Evolutionary conservation across 148 eudicot species (phyloP).

Genomic region (Spergularia marina): DNA sequence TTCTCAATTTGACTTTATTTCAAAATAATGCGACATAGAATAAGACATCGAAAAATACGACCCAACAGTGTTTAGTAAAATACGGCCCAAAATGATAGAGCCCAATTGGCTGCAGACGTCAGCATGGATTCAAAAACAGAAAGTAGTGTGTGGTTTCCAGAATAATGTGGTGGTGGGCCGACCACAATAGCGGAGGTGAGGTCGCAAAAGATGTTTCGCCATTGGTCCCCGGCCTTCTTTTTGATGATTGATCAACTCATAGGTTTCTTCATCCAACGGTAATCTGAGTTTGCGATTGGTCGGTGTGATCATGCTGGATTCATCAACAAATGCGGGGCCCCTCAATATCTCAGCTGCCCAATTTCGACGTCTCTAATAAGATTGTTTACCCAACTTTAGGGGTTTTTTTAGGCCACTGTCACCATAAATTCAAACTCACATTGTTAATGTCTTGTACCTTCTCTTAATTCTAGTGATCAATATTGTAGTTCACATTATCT

Average conservation of each 20-base stretch:
- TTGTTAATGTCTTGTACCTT: neutral
- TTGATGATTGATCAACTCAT: constrained; percentile 18
- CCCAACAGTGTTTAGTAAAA: too few species aligned
- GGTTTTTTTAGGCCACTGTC: neutral
- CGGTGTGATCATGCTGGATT: constrained; percentile 25
- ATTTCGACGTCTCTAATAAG: neutral
- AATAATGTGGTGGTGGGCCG: constrained; percentile 15
- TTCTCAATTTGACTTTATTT: too few species aligned
- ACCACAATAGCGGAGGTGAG: constrained; percentile 3
- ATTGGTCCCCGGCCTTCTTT: constrained; percentile 10
- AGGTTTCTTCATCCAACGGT: constrained; percentile 25
- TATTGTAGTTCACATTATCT: too few species aligned
- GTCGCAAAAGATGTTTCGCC: constrained; percentile 11
- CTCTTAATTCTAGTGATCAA: neutral
- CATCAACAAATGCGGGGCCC: constrained; percentile 15
- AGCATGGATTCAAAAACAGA: neutral
- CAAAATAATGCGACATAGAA: neutral
- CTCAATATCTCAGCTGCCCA: neutral
- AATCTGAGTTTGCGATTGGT: neutral
- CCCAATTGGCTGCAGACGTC: too few species aligned
- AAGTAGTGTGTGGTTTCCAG: neutral
- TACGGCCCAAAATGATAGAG: too few species aligned
- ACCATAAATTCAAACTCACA: neutral
- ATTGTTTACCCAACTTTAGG: neutral
- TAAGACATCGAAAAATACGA: neutral